Percentiles rank a stretch among this genome's conserved stretches.
Conservation (phyloP, 1,139 yeast genomes). For the Kodamaea arcana region DNA sequence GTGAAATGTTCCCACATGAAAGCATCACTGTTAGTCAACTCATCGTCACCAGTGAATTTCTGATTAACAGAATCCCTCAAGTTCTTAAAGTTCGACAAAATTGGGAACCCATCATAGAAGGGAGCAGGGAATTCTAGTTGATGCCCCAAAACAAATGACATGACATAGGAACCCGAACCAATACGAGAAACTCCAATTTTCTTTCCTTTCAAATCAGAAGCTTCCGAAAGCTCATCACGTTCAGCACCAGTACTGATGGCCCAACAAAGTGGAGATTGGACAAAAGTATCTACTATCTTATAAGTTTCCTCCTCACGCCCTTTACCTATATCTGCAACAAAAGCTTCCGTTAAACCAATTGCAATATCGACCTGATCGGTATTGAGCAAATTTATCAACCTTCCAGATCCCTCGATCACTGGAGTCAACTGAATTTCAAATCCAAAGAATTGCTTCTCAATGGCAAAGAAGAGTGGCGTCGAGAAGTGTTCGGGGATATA, state of each 20-base stretch:
- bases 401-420: constrained; percentile 86
- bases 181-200: constrained; percentile 81
- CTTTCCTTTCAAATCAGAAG: constrained; percentile 55
- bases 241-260: constrained; percentile 74
- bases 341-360: constrained; percentile 88
- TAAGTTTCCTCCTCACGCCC: constrained; percentile 62
- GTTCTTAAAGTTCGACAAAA: constrained; percentile 66
- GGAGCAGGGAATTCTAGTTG: constrained; percentile 48
- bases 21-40: constrained; percentile 58
- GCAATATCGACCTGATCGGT: constrained; percentile 68
- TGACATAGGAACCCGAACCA: constrained; percentile 88
- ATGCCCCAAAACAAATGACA: constrained; percentile 80
- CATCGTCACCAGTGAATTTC: constrained; percentile 24
- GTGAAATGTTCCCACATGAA: constrained; percentile 97
- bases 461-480: constrained; percentile 77
- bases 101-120: constrained; percentile 48
- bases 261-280: constrained; percentile 85
- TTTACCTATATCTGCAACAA: constrained; percentile 75
- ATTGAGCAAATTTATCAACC: constrained; percentile 70
- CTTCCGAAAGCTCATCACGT: constrained; percentile 49
- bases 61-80: constrained; percentile 76
- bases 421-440: constrained; percentile 64
- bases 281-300: constrained; percentile 76
- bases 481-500: constrained; percentile 90
- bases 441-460: constrained; percentile 39